Base-by-base conservation (phyloP, 257 asterid species). In the Linderniella brevidens region DNA sequence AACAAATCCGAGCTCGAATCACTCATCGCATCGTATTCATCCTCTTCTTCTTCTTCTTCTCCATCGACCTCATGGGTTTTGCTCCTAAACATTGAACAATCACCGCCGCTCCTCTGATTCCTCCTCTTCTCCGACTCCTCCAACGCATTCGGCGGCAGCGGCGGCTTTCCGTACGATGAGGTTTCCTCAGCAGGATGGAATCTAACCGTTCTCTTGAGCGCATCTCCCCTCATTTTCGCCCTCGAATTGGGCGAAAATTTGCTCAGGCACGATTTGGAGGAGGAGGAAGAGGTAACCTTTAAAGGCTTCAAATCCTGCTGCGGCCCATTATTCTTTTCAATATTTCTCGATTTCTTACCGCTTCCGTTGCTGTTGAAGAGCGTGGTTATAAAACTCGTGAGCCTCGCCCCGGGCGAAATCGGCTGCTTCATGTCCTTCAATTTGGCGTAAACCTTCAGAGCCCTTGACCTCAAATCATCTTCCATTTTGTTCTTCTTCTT, bases 1-100 rank as follows among this genome's bases (percentile, higher is more conserved):
- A 87, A 87, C 32, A 87, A 67, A 50, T 87, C 95, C 48, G 95
- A 87, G 50, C 95, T 87, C 4, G 80, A 61, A 62, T 84, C 93
- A 52, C 95, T 83, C 14, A 69, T 58, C 18, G 58, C 68, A 48
- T 77, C 95, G 0, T 70, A 73, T 0, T 63, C 53, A 0, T 70
- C 72, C 0, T 67, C 72, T 3, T 63, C 76, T 0, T 59, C 81
- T 0, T 58, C 56, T 0, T 59, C 39, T 0, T 38, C 46, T 4
- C 4, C 15, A 11, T 11, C 13, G 9, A 39, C 4, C 13, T 47
- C 57, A 9, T 13, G 29, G 13, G 19, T 53, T 8, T 61, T 41
- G 15, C 32, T 6, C 32, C 32, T 25, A 25, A 56, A 63, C 7
- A 8, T 13, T 14, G 50, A 49, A 15, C 57, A 57, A 50, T 42